Conservation (phyloP, 2,329 filamentous ascomycete species). For the Ceratocystis albifundus region DNA sequence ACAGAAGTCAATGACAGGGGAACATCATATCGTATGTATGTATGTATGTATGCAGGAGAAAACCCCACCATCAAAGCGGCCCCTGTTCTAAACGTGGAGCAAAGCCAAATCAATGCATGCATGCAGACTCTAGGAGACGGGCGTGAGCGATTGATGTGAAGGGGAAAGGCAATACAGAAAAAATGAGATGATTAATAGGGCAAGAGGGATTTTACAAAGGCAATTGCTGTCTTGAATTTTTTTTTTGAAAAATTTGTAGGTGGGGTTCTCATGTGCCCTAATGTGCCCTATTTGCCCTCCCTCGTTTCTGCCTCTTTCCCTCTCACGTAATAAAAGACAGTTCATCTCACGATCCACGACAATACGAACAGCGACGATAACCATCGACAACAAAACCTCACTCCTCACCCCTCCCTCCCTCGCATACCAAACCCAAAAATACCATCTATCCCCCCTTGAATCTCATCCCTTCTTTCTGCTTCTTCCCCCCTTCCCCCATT, state of each 20-base stretch:
- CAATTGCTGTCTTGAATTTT: too few relatives aligned
- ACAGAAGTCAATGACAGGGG: background rate
- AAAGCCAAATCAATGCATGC: background rate
- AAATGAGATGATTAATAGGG: too few relatives aligned
- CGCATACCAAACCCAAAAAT: slow-evolving; percentile 3
- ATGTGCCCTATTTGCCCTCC: too few relatives aligned
- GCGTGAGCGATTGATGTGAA: too few relatives aligned
- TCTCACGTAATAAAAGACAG: too few relatives aligned
- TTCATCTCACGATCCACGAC: too few relatives aligned
- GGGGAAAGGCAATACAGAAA: too few relatives aligned
- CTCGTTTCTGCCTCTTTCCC: too few relatives aligned
- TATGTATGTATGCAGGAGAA: slow-evolving; percentile 3
- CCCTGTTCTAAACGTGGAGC: background rate
- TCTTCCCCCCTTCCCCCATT: background rate
- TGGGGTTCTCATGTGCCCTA: too few relatives aligned
- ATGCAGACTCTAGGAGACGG: background rate
- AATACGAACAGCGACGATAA: background rate
- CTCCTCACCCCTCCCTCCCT: background rate
- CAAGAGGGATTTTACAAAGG: too few relatives aligned
- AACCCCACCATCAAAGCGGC: background rate
- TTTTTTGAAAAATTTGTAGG: too few relatives aligned
- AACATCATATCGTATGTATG: background rate
- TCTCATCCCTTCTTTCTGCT: slow-evolving; percentile 10
- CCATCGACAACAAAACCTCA: background rate
- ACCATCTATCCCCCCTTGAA: background rate